These are phyloP conservation scores for Silene conica DNA, from an alignment of 148 eudicot species.

Conservation along the genomic window DNA sequence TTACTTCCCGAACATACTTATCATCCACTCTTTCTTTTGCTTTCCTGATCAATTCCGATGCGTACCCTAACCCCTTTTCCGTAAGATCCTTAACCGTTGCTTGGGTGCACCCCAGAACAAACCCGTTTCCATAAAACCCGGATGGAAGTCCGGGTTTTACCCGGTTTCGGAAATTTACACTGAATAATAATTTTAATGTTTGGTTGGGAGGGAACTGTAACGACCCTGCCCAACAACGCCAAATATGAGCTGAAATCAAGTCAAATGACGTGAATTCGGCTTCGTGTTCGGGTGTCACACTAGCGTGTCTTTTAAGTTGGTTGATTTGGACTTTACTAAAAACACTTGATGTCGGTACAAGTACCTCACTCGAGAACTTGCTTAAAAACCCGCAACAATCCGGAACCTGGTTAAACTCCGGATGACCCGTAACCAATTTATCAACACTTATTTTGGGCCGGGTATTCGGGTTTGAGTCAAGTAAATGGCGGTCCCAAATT, in stretches of 20 bases:
- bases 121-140: constrained; percentile 70
- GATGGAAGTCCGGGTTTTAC: constrained; percentile 52
- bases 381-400: constrained; percentile 45
- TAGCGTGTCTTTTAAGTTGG: constrained; percentile 38
- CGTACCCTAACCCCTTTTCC: constrained; percentile 46
- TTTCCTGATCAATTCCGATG: constrained; percentile 31
- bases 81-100: constrained; percentile 40
- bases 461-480: constrained; percentile 19
- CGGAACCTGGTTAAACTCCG: constrained; percentile 53
- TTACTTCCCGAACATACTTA: constrained; percentile 54
- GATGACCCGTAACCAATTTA: constrained; percentile 26
- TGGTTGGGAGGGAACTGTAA: constrained; percentile 50
- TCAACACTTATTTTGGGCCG: neutral
- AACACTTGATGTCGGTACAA: constrained; percentile 50
- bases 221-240: constrained; percentile 78
- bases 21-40: constrained; percentile 64
- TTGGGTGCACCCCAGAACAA: constrained; percentile 63
- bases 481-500: constrained; percentile 53
- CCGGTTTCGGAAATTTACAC: constrained; percentile 53
- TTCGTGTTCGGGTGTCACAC: neutral
- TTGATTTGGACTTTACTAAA: constrained; percentile 32
- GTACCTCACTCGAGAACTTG: constrained; percentile 33
- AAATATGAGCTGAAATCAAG: constrained; percentile 60
- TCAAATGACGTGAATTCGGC: constrained; percentile 52
- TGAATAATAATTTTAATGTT: constrained; percentile 47